Evolutionary conservation across 2,329 filamentous ascomycete genomes (phyloP).

Genomic region (Cladosporium sp.): DNA sequence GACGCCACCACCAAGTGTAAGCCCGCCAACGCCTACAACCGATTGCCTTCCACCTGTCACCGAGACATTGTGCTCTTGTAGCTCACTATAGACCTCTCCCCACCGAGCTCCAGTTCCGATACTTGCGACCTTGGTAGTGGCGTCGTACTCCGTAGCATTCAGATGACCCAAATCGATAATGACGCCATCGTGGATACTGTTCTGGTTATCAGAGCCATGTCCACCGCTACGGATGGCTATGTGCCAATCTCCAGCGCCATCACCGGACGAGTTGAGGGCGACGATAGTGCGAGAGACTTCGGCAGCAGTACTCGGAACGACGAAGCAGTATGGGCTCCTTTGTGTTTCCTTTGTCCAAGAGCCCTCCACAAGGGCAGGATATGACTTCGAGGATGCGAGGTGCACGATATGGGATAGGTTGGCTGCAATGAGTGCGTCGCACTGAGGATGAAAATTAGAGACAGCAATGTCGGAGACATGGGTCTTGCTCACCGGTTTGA

Average conservation of each 20-base stretch:
- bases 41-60: constrained; percentile 23
- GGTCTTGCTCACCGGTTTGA: background rate
- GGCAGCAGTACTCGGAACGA: background rate
- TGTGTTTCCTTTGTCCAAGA: constrained; percentile 8
- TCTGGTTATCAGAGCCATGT: constrained; percentile 7
- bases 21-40: constrained; percentile 27
- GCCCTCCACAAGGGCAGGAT: background rate
- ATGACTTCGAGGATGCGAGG: background rate
- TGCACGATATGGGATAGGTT: background rate
- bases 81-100: constrained; percentile 20
- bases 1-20: constrained; percentile 28
- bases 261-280: constrained; percentile 1
- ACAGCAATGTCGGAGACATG: background rate
- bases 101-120: constrained; percentile 23
- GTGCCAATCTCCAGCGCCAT: constrained; percentile 11
- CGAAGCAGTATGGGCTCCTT: constrained; percentile 7
- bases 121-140: background rate
- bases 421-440: background rate
- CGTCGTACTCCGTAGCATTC: constrained; percentile 32
- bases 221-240: constrained; percentile 13
- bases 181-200: constrained; percentile 20
- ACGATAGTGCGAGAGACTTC: constrained; percentile 5
- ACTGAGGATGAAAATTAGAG: background rate
- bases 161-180: constrained; percentile 45
- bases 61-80: constrained; percentile 19